A percentile compares a stretch with the other conserved stretches of the same genome.
Conservation (phyloP, 2,329 filamentous ascomycete species). For the Cordyceps farinosa region DNA sequence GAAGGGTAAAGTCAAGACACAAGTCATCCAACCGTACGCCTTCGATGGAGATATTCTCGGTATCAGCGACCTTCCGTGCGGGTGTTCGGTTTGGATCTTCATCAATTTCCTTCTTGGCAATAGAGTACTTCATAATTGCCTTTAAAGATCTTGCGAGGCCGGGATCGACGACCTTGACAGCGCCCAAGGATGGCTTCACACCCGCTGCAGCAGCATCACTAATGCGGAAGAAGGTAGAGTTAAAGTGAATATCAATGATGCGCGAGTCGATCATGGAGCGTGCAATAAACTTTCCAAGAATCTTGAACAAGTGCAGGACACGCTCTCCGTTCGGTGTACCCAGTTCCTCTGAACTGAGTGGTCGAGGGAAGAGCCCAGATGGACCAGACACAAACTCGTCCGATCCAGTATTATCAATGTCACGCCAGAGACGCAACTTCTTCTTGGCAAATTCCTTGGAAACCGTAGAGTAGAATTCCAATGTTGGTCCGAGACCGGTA, state of each 20-base stretch:
- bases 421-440: slow-evolving; percentile 94
- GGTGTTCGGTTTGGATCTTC: slow-evolving; percentile 63
- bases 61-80: slow-evolving; percentile 66
- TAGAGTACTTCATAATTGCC: slow-evolving; percentile 80
- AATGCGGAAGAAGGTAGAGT: slow-evolving; percentile 95
- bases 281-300: slow-evolving; percentile 94
- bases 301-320: slow-evolving; percentile 82
- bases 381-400: slow-evolving; percentile 83
- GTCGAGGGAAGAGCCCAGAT: slow-evolving; percentile 85
- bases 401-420: slow-evolving; percentile 69
- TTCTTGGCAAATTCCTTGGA: slow-evolving; percentile 97
- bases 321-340: slow-evolving; percentile 77
- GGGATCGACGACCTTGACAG: slow-evolving; percentile 84
- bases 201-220: slow-evolving; percentile 61
- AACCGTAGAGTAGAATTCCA: slow-evolving; percentile 97
- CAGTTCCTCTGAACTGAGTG: slow-evolving; percentile 76
- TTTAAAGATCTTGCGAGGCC: slow-evolving; percentile 81
- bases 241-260: slow-evolving; percentile 97
- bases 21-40: slow-evolving; percentile 80
- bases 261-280: slow-evolving; percentile 97
- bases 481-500: slow-evolving; percentile 87
- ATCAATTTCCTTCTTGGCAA: slow-evolving; percentile 78
- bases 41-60: slow-evolving; percentile 69
- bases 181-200: slow-evolving; percentile 79
- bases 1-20: slow-evolving; percentile 89